Evolutionary conservation across 1,284 basidiomycete genomes (phyloP).

Genomic region (Malassezia yamatoensis): DNA sequence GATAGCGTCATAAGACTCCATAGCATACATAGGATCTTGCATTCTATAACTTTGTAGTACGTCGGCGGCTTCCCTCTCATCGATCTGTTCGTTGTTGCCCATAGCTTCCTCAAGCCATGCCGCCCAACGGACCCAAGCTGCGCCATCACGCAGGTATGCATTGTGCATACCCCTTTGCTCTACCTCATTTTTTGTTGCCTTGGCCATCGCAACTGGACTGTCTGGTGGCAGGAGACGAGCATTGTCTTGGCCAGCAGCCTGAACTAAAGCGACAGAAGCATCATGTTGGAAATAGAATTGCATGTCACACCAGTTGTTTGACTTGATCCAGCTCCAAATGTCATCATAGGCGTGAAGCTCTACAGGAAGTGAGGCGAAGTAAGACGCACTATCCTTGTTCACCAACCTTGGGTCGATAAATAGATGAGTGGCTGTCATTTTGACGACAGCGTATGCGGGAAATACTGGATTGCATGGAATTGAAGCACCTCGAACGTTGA

Average conservation of each 20-base stretch:
- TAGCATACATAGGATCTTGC: constrained; percentile 25
- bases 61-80: constrained; percentile 35
- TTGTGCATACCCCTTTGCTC: constrained; percentile 35
- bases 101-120: constrained; percentile 44
- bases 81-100: constrained; percentile 19
- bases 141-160: constrained; percentile 40
- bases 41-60: constrained; percentile 23
- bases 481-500: constrained; percentile 39
- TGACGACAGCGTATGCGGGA: constrained; percentile 33
- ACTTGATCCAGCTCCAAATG: constrained; percentile 8
- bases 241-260: constrained; percentile 6
- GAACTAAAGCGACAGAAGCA: constrained; percentile 8
- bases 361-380: constrained; percentile 7
- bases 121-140: constrained; percentile 42
- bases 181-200: constrained; percentile 37
- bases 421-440: constrained; percentile 19
- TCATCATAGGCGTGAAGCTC: constrained; percentile 4
- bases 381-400: constrained; percentile 5
- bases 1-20: constrained; percentile 42
- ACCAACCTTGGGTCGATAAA: constrained; percentile 30
- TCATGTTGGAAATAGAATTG: constrained; percentile 27
- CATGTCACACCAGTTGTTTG: constrained; percentile 20
- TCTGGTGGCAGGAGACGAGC: neutral
- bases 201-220: constrained; percentile 32
- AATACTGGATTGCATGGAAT: constrained; percentile 42